phyloP scores from a whole-genome alignment of 1,284 basidiomycete species.

The Testicularia cyperi region DNA sequence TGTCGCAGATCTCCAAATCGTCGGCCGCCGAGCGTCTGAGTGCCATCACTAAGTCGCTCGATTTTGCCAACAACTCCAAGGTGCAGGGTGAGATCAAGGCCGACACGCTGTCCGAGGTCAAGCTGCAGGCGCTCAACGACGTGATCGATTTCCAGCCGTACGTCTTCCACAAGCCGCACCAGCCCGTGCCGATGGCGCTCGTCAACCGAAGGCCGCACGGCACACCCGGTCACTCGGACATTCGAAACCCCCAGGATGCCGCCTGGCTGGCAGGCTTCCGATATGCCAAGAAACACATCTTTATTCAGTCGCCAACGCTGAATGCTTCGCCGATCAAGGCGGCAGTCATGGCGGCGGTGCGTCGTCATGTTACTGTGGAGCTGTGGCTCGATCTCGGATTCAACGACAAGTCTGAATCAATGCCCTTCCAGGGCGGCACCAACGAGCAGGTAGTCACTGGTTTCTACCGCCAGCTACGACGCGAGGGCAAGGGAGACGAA shows the following conservation, averaged over 20 bases:
- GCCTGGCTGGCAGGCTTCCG: slow-evolving; percentile 75
- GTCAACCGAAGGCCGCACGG: slow-evolving; percentile 72
- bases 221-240: slow-evolving; percentile 66
- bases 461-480: slow-evolving; percentile 64
- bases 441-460: slow-evolving; percentile 74
- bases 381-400: slow-evolving; percentile 62
- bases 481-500: slow-evolving; percentile 60
- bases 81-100: slow-evolving; percentile 53
- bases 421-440: slow-evolving; percentile 77
- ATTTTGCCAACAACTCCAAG: slow-evolving; percentile 58
- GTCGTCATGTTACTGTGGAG: slow-evolving; percentile 69
- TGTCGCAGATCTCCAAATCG: slow-evolving; percentile 43
- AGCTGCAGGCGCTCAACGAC: slow-evolving; percentile 23
- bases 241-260: slow-evolving; percentile 71
- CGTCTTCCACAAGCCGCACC: slow-evolving; percentile 52
- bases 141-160: slow-evolving; percentile 54
- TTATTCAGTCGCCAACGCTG: slow-evolving; percentile 70
- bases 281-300: slow-evolving; percentile 71
- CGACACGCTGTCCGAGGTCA: slow-evolving; percentile 24
- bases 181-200: slow-evolving; percentile 72
- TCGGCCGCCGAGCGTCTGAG: slow-evolving; percentile 49
- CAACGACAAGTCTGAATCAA: slow-evolving; percentile 66
- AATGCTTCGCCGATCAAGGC: slow-evolving; percentile 72
- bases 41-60: slow-evolving; percentile 52
- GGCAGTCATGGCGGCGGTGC: slow-evolving; percentile 68